A percentile compares a stretch with the other conserved stretches of the same genome.
phyloP scores from a whole-genome alignment of 164 flowering plant genomes.

The Paratinospora sagittata region DNA sequence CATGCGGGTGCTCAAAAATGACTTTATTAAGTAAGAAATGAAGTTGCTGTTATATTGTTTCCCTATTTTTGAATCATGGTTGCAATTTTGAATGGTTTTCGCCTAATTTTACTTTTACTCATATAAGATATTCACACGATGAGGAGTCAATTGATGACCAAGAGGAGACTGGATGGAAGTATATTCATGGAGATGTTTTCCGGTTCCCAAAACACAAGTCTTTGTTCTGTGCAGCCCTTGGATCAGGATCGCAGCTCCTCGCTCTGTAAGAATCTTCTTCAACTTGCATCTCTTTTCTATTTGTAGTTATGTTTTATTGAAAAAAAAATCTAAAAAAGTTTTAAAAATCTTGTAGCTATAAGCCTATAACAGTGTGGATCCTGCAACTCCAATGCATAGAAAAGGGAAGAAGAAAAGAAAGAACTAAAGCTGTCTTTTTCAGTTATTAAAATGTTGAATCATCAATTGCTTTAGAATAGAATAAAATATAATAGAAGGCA shows the following conservation, averaged over 20 bases:
- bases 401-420: neutral
- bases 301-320: neutral
- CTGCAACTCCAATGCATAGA: neutral
- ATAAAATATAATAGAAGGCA: too few species aligned
- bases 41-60: neutral
- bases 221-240: slow-evolving; percentile 44
- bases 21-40: slow-evolving; percentile 43
- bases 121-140: slow-evolving; percentile 45
- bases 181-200: slow-evolving; percentile 61
- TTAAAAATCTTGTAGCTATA: neutral
- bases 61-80: neutral
- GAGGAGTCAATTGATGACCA: slow-evolving; percentile 54
- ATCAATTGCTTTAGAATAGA: too few species aligned
- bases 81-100: neutral
- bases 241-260: slow-evolving; percentile 50
- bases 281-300: neutral
- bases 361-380: neutral
- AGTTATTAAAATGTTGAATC: too few species aligned
- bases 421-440: too few species aligned
- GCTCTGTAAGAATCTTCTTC: slow-evolving; percentile 34
- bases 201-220: slow-evolving; percentile 48
- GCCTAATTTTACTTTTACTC: neutral
- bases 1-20: slow-evolving; percentile 54
- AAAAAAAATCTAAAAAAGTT: too few species aligned
- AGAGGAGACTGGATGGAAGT: slow-evolving; percentile 64